Evolutionary conservation across 176 grass and related monocot genomes (phyloP), one percentile per base, ranked within the genome.

Genomic region (Urochloa ruziziensis): DNA sequence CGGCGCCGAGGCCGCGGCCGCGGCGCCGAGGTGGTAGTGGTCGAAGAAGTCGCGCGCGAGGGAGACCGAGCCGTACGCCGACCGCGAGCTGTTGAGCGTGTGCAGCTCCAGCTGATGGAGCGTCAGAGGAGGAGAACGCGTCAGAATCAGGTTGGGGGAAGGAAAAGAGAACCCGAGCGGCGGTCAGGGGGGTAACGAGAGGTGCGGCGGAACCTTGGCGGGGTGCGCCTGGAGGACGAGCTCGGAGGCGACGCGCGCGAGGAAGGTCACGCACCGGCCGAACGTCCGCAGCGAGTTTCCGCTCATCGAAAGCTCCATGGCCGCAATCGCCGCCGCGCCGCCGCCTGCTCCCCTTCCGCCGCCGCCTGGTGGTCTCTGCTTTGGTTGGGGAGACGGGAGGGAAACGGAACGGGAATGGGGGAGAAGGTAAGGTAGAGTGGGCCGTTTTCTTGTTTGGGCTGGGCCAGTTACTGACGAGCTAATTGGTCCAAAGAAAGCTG

Each of bases 231-330:
- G 87, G 82, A 94, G 78, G 73, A 92, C 87, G 85, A 99, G 77
- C n/a, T 96, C 93, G 30, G 89, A 90, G 77, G 93, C 91, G 53
- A 92, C 65, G 80, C 93, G 96, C 18, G 91, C 87, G 49, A 99
- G 93, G 86, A 89, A 96, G 62, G 89, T 90, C 70, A 94, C 77
- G 75, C 85, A 94, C 67, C 96, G 93, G 30, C 74, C 86, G 89
- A 99, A 99, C 43, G 91, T 92, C 80, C 87, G 88, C 85, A 96
- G 82, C 18, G 91, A 73, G 51, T 76, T 76, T 36, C 91, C 91
- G 75, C 85, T 96, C 80, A 99, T 80, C 29, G 91, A 90, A 18
- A 99, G 77, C 87, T 99, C 96, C 96, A 99, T 94, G 71, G 57
- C 60, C 62, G 28, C 64, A 40, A 51, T 6, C n/a, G 18, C 16